These are phyloP conservation scores for Penicillium roqueforti DNA, from an alignment of 495 filamentous ascomycete genomes.

Conservation along the genomic window DNA sequence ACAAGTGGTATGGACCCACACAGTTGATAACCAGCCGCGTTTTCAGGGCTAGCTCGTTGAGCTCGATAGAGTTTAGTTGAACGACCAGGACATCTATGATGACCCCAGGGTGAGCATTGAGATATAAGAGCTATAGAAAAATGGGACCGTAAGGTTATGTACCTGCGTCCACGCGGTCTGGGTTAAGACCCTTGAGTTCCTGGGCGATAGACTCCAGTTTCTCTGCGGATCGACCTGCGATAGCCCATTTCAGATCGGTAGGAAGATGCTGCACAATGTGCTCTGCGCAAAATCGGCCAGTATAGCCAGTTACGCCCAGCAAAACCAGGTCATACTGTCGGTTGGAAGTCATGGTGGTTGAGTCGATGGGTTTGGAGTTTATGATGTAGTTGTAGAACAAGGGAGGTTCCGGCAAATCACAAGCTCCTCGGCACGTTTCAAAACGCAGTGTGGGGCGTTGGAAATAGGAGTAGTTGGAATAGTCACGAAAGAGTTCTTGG, in stretches of 20 bases:
- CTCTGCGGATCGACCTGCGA: constrained; percentile 71
- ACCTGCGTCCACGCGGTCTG: constrained; percentile 68
- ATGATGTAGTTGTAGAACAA: constrained; percentile 8
- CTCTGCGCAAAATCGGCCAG: constrained; percentile 72
- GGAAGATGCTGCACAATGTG: constrained; percentile 71
- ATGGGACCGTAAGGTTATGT: constrained; percentile 9
- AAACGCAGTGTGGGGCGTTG: background rate
- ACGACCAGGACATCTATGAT: constrained; percentile 46
- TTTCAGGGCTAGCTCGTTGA: constrained; percentile 66
- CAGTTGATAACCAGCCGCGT: constrained; percentile 77
- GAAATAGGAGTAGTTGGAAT: background rate
- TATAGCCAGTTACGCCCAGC: constrained; percentile 84
- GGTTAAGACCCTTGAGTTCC: constrained; percentile 61
- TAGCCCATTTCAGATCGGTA: constrained; percentile 81
- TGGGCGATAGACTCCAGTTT: constrained; percentile 69
- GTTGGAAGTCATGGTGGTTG: constrained; percentile 31
- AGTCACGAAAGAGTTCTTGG: background rate
- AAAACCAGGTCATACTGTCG: constrained; percentile 80
- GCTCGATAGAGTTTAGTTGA: constrained; percentile 57
- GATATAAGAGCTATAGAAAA: background rate
- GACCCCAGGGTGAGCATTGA: constrained; percentile 3
- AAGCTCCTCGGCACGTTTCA: constrained; percentile 10
- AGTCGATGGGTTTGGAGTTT: background rate
- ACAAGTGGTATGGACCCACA: constrained; percentile 75
- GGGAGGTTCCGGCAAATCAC: constrained; percentile 12